A percentile compares a stretch with the other conserved stretches of the same genome.
Conservation (phyloP, 192 early-diverging fungal species). For the Chytriomyces hyalinus region DNA sequence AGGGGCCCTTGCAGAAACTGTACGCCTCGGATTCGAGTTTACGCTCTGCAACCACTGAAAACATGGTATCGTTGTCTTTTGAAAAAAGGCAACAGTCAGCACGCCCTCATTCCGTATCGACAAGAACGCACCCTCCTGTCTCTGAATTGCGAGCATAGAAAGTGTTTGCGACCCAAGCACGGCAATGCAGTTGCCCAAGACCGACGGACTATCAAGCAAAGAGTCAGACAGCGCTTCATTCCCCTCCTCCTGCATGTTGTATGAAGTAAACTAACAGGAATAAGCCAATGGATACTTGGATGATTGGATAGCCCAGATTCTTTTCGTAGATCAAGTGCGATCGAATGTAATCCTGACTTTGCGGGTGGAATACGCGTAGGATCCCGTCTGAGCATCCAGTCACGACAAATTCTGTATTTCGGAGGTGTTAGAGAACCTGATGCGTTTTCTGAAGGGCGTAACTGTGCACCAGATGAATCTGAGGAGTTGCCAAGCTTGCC, state of each 20-base stretch:
- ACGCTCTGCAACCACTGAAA: neutral
- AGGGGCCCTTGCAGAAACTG: conserved; percentile 14
- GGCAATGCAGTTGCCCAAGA: neutral
- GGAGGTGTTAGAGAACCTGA: neutral
- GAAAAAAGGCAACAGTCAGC: neutral
- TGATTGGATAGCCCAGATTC: neutral
- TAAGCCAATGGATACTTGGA: conserved; percentile 1
- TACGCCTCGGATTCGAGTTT: neutral
- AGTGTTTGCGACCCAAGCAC: neutral
- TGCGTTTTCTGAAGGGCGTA: too few species aligned
- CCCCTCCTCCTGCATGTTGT: too few species aligned
- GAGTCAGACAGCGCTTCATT: too few species aligned
- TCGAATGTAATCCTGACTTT: too few species aligned
- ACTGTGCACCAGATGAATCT: neutral
- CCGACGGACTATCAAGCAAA: too few species aligned
- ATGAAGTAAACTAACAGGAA: neutral
- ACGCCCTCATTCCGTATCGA: neutral
- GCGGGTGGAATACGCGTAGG: conserved; percentile 4
- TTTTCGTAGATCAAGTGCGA: neutral
- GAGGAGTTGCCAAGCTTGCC: neutral
- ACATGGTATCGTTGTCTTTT: neutral
- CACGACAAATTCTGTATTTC: conserved; percentile 1
- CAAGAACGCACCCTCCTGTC: neutral
- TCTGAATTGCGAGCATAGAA: neutral
- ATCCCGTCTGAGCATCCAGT: neutral